Evolutionary conservation across 345 rosid species (phyloP).

Genomic region (Gossypium turneri): DNA sequence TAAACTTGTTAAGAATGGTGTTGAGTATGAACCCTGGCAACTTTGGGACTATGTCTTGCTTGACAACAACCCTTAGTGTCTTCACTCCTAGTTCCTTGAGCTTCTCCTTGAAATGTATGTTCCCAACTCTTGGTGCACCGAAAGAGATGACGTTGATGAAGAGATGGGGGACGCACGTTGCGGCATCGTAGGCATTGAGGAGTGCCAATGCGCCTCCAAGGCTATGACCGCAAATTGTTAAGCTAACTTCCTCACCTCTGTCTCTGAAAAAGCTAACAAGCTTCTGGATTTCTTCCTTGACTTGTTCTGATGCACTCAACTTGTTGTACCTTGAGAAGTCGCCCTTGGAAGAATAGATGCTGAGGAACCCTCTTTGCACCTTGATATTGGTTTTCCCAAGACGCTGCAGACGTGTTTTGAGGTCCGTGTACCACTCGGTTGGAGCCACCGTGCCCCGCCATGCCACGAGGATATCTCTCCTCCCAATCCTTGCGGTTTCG

Average conservation of each 20-base stretch:
- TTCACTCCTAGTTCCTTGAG: constrained; percentile 41
- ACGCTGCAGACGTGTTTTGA: constrained; percentile 39
- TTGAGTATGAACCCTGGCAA: constrained; percentile 53
- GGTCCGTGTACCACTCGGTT: constrained; percentile 54
- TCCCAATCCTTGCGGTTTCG: constrained; percentile 49
- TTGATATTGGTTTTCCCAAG: constrained; percentile 34
- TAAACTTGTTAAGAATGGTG: constrained; percentile 39
- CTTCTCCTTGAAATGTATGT: constrained; percentile 51
- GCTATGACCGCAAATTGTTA: constrained; percentile 57
- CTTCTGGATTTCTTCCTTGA: constrained; percentile 46
- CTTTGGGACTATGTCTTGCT: constrained; percentile 60
- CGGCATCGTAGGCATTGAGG: constrained; percentile 55
- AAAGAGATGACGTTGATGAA: constrained; percentile 51
- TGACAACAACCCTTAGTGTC: constrained; percentile 42
- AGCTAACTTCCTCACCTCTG: constrained; percentile 51
- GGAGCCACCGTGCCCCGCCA: constrained; percentile 76
- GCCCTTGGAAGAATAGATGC: constrained; percentile 47
- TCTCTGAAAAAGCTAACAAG: constrained; percentile 30
- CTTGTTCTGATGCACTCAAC: constrained; percentile 55
- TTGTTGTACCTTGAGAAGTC: constrained; percentile 51
- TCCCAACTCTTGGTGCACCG: constrained; percentile 69
- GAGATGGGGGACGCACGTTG: constrained; percentile 34
- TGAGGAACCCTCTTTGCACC: constrained; percentile 52
- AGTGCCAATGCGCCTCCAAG: constrained; percentile 67
- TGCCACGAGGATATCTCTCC: constrained; percentile 58